Evolutionary conservation across 2,329 filamentous ascomycete species (phyloP).

Genomic region (Zymoseptoria ardabiliae): DNA sequence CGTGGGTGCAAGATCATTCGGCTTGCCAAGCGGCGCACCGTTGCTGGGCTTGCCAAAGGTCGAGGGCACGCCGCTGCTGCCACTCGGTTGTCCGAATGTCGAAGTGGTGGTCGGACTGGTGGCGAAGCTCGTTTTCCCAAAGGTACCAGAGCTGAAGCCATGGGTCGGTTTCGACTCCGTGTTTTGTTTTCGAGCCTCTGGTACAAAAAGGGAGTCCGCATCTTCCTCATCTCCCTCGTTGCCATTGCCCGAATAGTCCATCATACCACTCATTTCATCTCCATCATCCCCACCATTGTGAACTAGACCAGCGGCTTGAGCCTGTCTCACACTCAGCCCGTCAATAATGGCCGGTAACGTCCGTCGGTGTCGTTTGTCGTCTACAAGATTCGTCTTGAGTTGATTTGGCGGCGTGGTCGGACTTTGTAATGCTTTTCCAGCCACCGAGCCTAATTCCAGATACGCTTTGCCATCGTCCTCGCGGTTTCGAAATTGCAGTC

Average conservation of each 20-base stretch:
- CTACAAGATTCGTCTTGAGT: constrained; percentile 39
- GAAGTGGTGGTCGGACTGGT: not conserved
- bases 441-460: constrained; percentile 47
- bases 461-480: constrained; percentile 35
- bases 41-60: not conserved
- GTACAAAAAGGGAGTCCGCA: constrained; percentile 36
- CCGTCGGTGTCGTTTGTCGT: constrained; percentile 50
- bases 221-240: constrained; percentile 29
- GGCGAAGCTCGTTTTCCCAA: constrained; percentile 9
- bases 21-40: not conserved
- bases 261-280: constrained; percentile 24
- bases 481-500: constrained; percentile 43
- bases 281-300: constrained; percentile 32
- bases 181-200: constrained; percentile 20
- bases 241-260: constrained; percentile 11
- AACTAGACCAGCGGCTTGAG: constrained; percentile 44
- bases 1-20: not conserved
- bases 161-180: not conserved
- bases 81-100: constrained; percentile 10
- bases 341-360: constrained; percentile 51
- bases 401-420: constrained; percentile 36
- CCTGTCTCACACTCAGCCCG: constrained; percentile 47
- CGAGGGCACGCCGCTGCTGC: not conserved
- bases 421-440: constrained; percentile 25
- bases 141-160: constrained; percentile 1